Evolutionary conservation across 129 eudicot genomes (phyloP), one percentile per base, ranked within the genome.

Genomic region (Ambrosia artemisiifolia): DNA sequence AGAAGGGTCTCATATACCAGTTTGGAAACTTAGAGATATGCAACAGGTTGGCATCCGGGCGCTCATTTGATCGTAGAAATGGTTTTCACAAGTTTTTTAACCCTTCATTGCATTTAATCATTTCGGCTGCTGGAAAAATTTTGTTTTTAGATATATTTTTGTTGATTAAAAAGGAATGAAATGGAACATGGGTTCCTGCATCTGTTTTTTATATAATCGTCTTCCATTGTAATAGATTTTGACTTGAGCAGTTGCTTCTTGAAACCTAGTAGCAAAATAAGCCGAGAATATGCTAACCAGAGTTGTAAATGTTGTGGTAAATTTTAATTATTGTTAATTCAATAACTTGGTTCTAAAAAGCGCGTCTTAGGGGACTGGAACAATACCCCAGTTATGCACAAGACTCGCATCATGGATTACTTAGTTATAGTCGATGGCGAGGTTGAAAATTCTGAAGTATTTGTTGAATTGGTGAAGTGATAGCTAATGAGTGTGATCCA

Each of bases 21-120:
- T 86, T 63, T 94, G 97, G 99, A 90, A 84, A 83, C 93, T 94
- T 46, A 84, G 91, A 75, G 99, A 94, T 72, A 94, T 90, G 94
- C 97, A 90, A 77, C 92, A 88, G 65, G 78, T 86, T 38, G 99
- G 99, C 53, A 74, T 90, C 30, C 85, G 79, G 51, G 97, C 99
- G 17, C 97, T 94, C 19, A 94, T 94, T 38, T 94, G 71, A 77
- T 40, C 57, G 24, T 36, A 49, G 13, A 50, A 63, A 16, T 32
- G 48, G 66, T 28, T 42, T 40, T 4, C 2, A 54, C 20, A 67
- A 67, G 36, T 35, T 47, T 36, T 30, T 47, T 36, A 16, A 14
- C 11, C 62, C 14, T 8, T 61, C 18, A 53, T 61, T 50, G 53
- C 61, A 49, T 63, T 32, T 67, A 55, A 66, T 53, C 66, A 14